Percentiles rank a stretch among this genome's conserved stretches.
Evolutionary conservation across 2,329 filamentous ascomycete genomes (phyloP).

Genomic region (Calonectria multiphialidica): DNA sequence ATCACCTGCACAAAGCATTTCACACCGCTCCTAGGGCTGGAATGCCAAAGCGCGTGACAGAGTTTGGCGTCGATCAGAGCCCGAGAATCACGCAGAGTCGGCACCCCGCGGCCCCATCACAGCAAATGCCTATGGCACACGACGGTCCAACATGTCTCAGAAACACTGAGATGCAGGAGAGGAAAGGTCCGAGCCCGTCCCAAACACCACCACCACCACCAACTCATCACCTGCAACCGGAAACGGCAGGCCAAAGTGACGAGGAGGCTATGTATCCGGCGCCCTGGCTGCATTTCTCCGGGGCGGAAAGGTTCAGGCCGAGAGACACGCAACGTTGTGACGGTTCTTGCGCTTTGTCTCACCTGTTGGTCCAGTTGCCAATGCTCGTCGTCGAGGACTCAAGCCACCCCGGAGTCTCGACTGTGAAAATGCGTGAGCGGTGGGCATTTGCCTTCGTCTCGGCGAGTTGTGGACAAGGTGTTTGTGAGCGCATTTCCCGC

Average conservation of each 20-base stretch:
- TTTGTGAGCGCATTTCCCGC: neutral
- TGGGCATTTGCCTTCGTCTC: neutral
- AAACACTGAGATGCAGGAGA: neutral
- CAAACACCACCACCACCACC: slow-evolving; percentile 1
- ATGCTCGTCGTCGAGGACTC: neutral
- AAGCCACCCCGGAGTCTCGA: slow-evolving; percentile 8
- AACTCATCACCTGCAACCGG: neutral
- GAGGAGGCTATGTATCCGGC: neutral
- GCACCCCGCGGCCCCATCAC: neutral
- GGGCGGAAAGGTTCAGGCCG: slow-evolving; percentile 5
- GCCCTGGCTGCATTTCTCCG: slow-evolving; percentile 6
- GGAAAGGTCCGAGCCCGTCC: slow-evolving; percentile 8
- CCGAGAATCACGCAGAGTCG: neutral
- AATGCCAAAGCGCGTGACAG: slow-evolving; percentile 11
- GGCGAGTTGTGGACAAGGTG: neutral
- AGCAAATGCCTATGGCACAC: neutral
- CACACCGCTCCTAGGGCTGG: slow-evolving; percentile 6
- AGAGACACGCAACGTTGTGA: slow-evolving; percentile 8
- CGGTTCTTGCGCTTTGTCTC: slow-evolving; percentile 6
- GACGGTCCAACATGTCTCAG: slow-evolving; percentile 3
- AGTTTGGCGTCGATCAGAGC: slow-evolving; percentile 9
- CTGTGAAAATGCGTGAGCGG: neutral
- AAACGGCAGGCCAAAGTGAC: neutral
- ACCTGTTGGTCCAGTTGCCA: neutral
- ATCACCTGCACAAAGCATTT: slow-evolving; percentile 1